phyloP scores from a whole-genome alignment of 176 grass and related monocot species.

The Oryza meridionalis region DNA sequence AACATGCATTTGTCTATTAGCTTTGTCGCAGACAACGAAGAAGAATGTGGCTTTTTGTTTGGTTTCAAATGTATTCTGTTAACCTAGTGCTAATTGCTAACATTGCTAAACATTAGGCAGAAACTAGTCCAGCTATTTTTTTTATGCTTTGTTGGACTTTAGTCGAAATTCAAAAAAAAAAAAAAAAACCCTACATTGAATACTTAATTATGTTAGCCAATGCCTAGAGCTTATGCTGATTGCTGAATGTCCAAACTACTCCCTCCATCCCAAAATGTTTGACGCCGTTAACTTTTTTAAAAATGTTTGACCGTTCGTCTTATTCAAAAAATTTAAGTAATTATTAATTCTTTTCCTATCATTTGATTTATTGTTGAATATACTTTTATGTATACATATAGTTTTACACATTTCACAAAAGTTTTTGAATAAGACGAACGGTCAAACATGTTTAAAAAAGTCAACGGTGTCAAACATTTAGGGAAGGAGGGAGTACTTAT shows the following conservation, averaged over 20 bases:
- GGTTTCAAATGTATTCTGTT: neutral
- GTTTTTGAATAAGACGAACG: too few species aligned
- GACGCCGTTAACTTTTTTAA: too few species aligned
- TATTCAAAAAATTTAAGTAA: too few species aligned
- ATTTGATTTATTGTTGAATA: too few species aligned
- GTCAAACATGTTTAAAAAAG: too few species aligned
- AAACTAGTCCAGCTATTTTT: neutral
- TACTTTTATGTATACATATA: too few species aligned
- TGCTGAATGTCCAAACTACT: neutral
- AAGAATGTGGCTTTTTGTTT: neutral
- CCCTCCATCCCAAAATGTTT: too few species aligned
- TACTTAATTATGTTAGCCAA: neutral
- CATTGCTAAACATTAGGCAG: neutral
- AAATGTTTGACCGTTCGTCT: too few species aligned
- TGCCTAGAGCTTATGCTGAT: neutral
- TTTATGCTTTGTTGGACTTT: neutral
- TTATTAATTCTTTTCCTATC: too few species aligned
- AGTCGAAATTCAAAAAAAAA: neutral
- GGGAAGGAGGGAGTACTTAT: too few species aligned
- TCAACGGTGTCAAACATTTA: too few species aligned
- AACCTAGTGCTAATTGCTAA: neutral
- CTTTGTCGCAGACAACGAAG: neutral
- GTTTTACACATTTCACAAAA: too few species aligned
- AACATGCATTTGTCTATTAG: neutral
- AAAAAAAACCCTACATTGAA: neutral